Evolutionary conservation across 306 rosid species (phyloP).

Genomic region (Mucuna pruriens): DNA sequence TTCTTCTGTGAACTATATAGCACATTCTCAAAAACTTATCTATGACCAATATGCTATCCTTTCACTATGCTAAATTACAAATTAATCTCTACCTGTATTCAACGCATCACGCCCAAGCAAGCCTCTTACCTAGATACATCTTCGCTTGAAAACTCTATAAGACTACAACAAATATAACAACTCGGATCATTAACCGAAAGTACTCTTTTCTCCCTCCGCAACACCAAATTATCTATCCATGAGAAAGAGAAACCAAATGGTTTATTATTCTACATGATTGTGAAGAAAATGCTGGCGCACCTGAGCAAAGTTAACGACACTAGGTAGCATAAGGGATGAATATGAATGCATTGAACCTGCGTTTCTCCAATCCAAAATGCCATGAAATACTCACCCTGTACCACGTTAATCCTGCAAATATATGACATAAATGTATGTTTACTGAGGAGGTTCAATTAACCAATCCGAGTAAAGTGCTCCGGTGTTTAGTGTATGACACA

Average conservation of each 20-base stretch:
- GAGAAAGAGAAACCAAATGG: not conserved
- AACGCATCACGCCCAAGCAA: not conserved
- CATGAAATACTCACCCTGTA: not conserved
- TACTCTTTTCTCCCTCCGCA: not conserved
- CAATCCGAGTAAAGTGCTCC: not conserved
- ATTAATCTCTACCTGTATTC: not conserved
- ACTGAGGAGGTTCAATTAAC: not conserved
- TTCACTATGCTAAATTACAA: constrained; percentile 2
- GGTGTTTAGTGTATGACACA: not conserved
- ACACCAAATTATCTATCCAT: not conserved
- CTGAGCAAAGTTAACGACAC: constrained; percentile 14
- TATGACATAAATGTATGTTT: not conserved
- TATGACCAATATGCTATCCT: not conserved
- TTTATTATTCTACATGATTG: not conserved
- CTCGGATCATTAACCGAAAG: not conserved
- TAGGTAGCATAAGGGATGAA: not conserved
- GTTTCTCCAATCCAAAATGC: constrained; percentile 13
- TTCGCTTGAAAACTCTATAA: not conserved
- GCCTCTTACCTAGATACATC: not conserved
- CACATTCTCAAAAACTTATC: not conserved
- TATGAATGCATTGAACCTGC: constrained; percentile 13
- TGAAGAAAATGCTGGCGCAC: constrained; percentile 23
- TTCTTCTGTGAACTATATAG: not conserved
- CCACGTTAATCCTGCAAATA: constrained; percentile 26
- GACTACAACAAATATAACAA: not conserved